Conservation (phyloP, 2,329 filamentous ascomycete species). For the Penicillium hesseltinei region DNA sequence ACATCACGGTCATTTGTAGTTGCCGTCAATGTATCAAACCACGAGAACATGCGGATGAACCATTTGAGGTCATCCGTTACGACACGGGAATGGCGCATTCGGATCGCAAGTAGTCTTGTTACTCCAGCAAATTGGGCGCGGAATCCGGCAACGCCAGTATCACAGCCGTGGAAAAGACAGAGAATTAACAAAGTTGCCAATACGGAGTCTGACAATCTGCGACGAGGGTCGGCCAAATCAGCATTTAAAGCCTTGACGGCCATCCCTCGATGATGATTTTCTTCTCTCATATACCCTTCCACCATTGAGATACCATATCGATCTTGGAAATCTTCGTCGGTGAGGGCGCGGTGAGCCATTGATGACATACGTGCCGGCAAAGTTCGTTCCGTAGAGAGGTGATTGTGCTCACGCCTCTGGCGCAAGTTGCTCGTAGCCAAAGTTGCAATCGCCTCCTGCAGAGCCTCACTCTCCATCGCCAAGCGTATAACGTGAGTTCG, state of each 20-base stretch:
- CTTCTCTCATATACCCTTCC: conserved; percentile 67
- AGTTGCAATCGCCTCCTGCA: conserved; percentile 92
- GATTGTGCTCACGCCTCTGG: conserved; percentile 65
- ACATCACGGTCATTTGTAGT: conserved; percentile 89
- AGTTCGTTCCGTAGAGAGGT: conserved; percentile 54
- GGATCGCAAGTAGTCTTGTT: conserved; percentile 80
- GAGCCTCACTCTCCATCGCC: conserved; percentile 71
- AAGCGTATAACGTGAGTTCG: conserved; percentile 77
- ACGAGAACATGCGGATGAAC: conserved; percentile 92
- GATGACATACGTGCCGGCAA: conserved; percentile 51
- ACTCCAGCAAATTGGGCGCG: conserved; percentile 91
- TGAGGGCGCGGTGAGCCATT: conserved; percentile 46
- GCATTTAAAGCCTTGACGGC: conserved; percentile 81
- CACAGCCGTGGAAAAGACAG: conserved; percentile 89
- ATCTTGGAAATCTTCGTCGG: conserved; percentile 38
- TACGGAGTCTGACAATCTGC: conserved; percentile 79
- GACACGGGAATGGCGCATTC: conserved; percentile 59
- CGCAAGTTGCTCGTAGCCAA: conserved; percentile 85
- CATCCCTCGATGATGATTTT: conserved; percentile 79
- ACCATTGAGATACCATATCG: conserved; percentile 44
- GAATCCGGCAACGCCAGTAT: conserved; percentile 89
- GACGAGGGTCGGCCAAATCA: conserved; percentile 72
- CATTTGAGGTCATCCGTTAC: conserved; percentile 68
- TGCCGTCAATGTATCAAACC: conserved; percentile 89
- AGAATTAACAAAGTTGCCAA: conserved; percentile 83